Evolutionary conservation across 108 stramenopile species (phyloP).

Genomic region (Nitzschia putrida): DNA sequence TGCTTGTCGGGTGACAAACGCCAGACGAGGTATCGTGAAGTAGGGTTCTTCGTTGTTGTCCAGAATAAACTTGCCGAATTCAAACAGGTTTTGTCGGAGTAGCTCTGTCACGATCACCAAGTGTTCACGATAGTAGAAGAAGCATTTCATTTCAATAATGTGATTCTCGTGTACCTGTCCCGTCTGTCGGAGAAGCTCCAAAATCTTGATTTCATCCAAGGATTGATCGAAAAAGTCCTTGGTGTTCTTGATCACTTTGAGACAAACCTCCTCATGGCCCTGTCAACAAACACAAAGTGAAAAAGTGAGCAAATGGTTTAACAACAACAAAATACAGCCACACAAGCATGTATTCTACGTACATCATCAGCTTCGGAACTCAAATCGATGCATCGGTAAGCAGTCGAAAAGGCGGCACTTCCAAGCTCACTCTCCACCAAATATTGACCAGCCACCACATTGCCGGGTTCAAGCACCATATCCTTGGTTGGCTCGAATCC

Average conservation of each 20-base stretch:
- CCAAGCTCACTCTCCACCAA: slow-evolving; percentile 90
- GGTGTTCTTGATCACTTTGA: slow-evolving; percentile 98
- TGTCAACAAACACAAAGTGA: slow-evolving; percentile 14
- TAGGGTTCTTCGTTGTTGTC: slow-evolving; percentile 85
- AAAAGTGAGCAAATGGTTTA: background rate
- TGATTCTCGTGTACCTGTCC: slow-evolving; percentile 78
- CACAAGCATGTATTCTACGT: background rate
- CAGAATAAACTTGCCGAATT: slow-evolving; percentile 86
- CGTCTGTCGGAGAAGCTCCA: slow-evolving; percentile 83
- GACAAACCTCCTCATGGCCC: slow-evolving; percentile 85
- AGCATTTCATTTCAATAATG: slow-evolving; percentile 90
- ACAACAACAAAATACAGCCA: too few species aligned
- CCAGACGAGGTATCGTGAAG: slow-evolving; percentile 89
- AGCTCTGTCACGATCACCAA: slow-evolving; percentile 97
- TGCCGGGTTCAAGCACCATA: slow-evolving; percentile 70
- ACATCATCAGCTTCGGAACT: slow-evolving; percentile 67
- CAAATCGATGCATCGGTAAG: slow-evolving; percentile 90
- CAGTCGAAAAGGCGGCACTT: slow-evolving; percentile 93
- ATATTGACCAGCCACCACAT: slow-evolving; percentile 90
- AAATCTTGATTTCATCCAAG: slow-evolving; percentile 97
- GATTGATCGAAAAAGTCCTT: slow-evolving; percentile 99
- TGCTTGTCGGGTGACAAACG: slow-evolving; percentile 82
- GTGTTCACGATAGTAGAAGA: slow-evolving; percentile 97
- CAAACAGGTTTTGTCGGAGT: slow-evolving; percentile 94
- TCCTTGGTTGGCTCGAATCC: slow-evolving; percentile 91